phyloP scores from a whole-genome alignment of 768 basidiomycete species.

The Phylloporus scabripes region DNA sequence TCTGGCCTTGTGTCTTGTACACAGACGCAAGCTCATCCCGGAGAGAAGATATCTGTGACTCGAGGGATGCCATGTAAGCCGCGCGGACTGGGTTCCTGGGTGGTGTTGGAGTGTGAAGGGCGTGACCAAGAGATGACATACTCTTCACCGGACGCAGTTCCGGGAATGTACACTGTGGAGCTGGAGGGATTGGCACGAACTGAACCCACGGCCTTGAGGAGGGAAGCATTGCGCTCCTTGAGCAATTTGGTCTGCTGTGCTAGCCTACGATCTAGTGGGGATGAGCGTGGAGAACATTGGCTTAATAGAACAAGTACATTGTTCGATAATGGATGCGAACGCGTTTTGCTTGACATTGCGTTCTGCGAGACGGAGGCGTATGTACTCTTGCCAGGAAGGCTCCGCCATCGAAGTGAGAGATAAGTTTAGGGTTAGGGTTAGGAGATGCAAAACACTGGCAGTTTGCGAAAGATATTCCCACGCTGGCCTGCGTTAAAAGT shows the following conservation, averaged over 20 bases:
- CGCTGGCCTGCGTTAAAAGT: constrained; percentile 7
- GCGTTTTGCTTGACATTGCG: constrained; percentile 79
- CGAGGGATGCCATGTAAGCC: constrained; percentile 87
- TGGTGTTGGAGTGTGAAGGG: not conserved
- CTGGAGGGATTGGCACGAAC: constrained; percentile 59
- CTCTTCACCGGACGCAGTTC: constrained; percentile 60
- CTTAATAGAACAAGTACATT: constrained; percentile 54
- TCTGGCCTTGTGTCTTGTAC: constrained; percentile 95
- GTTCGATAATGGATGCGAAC: constrained; percentile 82
- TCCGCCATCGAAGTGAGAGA: constrained; percentile 59
- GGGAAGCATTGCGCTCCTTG: constrained; percentile 86
- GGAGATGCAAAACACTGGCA: constrained; percentile 9
- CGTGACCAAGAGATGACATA: constrained; percentile 32
- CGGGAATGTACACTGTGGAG: constrained; percentile 57
- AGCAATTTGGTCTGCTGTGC: constrained; percentile 89
- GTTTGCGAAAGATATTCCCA: constrained; percentile 22
- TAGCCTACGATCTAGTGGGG: constrained; percentile 70
- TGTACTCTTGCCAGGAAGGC: constrained; percentile 78
- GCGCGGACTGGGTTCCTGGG: constrained; percentile 76
- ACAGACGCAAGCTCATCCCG: constrained; percentile 90
- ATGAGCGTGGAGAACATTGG: constrained; percentile 8
- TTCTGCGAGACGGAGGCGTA: constrained; percentile 73
- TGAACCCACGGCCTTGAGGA: constrained; percentile 77
- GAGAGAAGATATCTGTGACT: constrained; percentile 87
- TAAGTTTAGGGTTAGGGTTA: constrained; percentile 26